Percentiles rank a stretch among this genome's conserved stretches.
These are phyloP conservation scores for Boletus pseudo-olivaceus DNA, from an alignment of 768 basidiomycete genomes.

Conservation along the genomic window DNA sequence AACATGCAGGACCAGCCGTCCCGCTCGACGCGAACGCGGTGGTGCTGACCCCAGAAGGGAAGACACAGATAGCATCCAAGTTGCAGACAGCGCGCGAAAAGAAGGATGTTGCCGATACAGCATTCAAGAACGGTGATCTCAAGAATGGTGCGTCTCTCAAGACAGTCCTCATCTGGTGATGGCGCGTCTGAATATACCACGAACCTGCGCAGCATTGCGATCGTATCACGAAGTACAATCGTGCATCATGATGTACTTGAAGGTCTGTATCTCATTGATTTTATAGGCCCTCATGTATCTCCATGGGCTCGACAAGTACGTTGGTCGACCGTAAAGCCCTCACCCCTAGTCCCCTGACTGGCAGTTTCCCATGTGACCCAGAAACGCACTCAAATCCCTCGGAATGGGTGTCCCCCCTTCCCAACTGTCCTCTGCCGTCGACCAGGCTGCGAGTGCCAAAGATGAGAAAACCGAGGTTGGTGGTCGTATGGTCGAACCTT, in stretches of 20 bases:
- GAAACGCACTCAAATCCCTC: conserved; percentile 54
- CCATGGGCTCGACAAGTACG: conserved; percentile 74
- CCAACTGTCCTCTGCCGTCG: conserved; percentile 17
- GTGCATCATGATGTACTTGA: background rate
- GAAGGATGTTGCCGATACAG: conserved; percentile 64
- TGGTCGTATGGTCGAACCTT: background rate
- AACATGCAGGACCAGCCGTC: background rate
- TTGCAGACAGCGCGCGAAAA: conserved; percentile 59
- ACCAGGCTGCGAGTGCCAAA: conserved; percentile 30
- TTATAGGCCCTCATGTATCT: conserved; percentile 67
- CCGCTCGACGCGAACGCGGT: conserved; percentile 22
- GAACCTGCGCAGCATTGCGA: conserved; percentile 49
- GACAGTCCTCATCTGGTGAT: background rate
- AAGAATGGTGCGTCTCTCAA: conserved; percentile 48
- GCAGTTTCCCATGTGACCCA: conserved; percentile 21
- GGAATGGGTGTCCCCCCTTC: conserved; percentile 32
- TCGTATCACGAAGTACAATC: conserved; percentile 67
- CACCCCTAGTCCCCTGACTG: conserved; percentile 2
- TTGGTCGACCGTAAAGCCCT: conserved; percentile 1
- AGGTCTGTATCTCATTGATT: conserved; percentile 3
- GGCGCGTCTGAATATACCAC: conserved; percentile 1
- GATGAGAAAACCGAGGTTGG: conserved; percentile 67
- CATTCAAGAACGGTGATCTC: conserved; percentile 63
- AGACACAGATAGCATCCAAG: conserved; percentile 42
- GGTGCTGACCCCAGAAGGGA: conserved; percentile 15